phyloP scores from a whole-genome alignment of 1,284 basidiomycete genomes.

The Macrocystidia cucumis region DNA sequence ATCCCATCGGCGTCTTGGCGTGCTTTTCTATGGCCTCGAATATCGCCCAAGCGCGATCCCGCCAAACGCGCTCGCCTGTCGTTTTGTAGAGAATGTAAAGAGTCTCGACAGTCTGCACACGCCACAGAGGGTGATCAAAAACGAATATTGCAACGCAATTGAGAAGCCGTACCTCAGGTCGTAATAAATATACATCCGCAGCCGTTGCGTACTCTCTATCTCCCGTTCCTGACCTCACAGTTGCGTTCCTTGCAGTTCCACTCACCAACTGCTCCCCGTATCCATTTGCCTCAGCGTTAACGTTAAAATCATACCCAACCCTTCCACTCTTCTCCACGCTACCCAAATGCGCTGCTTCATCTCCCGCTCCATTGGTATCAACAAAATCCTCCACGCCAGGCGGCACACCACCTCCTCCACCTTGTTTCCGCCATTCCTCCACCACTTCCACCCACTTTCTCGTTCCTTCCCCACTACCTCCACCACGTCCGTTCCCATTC shows the following conservation, averaged over 20 bases:
- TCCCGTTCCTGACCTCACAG: conserved; percentile 11
- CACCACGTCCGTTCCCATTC: conserved; percentile 42
- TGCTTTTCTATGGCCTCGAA: conserved; percentile 87
- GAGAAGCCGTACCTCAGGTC: conserved; percentile 52
- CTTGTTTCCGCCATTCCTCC: conserved; percentile 40
- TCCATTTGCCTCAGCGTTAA: too few species aligned
- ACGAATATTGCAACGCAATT: too few species aligned
- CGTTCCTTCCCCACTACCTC: conserved; percentile 26
- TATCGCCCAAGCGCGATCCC: conserved; percentile 84
- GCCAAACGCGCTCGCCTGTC: conserved; percentile 79
- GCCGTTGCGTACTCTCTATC: conserved; percentile 42
- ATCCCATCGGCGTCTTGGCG: conserved; percentile 53
- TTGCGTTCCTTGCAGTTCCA: too few species aligned
- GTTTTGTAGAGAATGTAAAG: conserved; percentile 85
- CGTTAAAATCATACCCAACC: too few species aligned
- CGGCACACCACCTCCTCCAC: conserved; percentile 31
- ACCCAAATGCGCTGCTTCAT: too few species aligned
- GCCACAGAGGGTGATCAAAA: conserved; percentile 47
- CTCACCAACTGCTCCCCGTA: too few species aligned
- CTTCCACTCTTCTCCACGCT: too few species aligned
- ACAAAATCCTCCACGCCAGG: conserved; percentile 21
- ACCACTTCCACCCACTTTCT: conserved; percentile 51
- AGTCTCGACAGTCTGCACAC: conserved; percentile 77
- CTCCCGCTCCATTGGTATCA: conserved; percentile 18
- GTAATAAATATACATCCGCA: conserved; percentile 39